Evolutionary conservation across 2,329 filamentous ascomycete genomes (phyloP), one percentile per base, ranked within the genome.

Genomic region (Domatiomyces globalis): DNA sequence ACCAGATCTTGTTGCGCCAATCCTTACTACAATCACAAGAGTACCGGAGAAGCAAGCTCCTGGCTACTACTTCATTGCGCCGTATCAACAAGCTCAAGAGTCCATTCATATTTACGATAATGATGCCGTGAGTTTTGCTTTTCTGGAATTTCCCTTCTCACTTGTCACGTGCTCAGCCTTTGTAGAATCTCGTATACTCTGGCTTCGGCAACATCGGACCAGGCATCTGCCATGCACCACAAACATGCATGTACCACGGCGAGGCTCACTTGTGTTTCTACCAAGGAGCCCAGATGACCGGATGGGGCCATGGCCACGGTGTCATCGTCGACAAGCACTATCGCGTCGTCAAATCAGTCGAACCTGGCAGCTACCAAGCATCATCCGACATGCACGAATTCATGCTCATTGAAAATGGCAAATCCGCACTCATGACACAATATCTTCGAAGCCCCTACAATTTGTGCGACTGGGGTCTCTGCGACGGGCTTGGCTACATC

Each of bases 61-160:
- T 0, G 73, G 73, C 19, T 76, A 74, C 59, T 71, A 74, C 45
- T 75, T 76, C 54, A 62, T 75, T 45, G 69, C 71, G 2, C 73
- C 73, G 0, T 76, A 75, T 56, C 67, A 73, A 45, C 67, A 71
- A 36, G 59, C 69, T 51, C 73, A 74, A 54, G 68, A 71, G 7
- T 72, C 71, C 1, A 70, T 73, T 7, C 73, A 76, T 57, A 75
- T 76, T 20, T 76, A 73, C 57, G 73, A 76, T 59, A 73, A 71
- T 57, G 63, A 65, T 55, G 73, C 73, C 56, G 68, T 71, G 66
- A 48, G 64, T 19, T 15, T 18, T 27, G 15, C 8, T 17, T 43
- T n/a, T 25, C n/a, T n/a, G n/a, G n/a, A 22, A 36, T 18, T 36
- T 46, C 18, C 8, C 45, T 48, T 15, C 12, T 36, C 9, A 1